These are phyloP conservation scores for Plantago elongata DNA, from an alignment of 257 asterid species.

Conservation along the genomic window DNA sequence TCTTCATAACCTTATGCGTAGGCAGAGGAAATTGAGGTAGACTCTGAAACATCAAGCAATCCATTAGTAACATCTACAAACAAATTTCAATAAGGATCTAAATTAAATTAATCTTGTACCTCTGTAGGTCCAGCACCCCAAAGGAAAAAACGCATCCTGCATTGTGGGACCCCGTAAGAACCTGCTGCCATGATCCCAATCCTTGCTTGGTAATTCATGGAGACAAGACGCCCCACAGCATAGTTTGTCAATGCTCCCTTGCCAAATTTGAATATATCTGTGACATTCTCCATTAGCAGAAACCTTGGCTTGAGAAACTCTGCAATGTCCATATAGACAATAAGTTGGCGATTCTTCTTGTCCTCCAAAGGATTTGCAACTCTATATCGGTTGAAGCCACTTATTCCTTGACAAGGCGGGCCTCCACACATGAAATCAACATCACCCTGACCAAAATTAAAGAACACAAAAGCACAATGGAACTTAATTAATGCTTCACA, in stretches of 20 bases:
- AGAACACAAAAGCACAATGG: background rate
- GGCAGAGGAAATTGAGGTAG: slow-evolving; percentile 47
- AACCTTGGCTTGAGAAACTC: slow-evolving; percentile 33
- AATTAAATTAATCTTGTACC: slow-evolving; percentile 13
- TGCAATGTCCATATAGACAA: slow-evolving; percentile 38
- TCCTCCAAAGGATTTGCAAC: slow-evolving; percentile 33
- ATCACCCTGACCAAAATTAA: slow-evolving; percentile 29
- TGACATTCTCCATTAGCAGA: slow-evolving; percentile 47
- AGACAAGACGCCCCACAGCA: slow-evolving; percentile 38
- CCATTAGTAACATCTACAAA: background rate
- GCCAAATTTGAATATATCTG: slow-evolving; percentile 37
- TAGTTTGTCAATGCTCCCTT: slow-evolving; percentile 28
- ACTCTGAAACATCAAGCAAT: slow-evolving; percentile 21
- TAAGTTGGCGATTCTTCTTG: slow-evolving; percentile 37
- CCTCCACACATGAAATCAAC: slow-evolving; percentile 53
- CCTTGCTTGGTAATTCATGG: slow-evolving; percentile 41
- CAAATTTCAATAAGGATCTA: background rate
- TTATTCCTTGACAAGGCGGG: slow-evolving; percentile 57
- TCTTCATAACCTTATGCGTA: slow-evolving; percentile 36
- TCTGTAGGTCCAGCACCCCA: slow-evolving; percentile 40
- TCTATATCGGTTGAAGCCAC: slow-evolving; percentile 45
- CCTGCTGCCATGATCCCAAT: slow-evolving; percentile 51
- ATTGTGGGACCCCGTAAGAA: slow-evolving; percentile 50
- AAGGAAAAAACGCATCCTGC: slow-evolving; percentile 46
- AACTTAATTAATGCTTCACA: background rate